phyloP scores from a whole-genome alignment of 2,329 filamentous ascomycete genomes.

The Exophiala sp. region DNA sequence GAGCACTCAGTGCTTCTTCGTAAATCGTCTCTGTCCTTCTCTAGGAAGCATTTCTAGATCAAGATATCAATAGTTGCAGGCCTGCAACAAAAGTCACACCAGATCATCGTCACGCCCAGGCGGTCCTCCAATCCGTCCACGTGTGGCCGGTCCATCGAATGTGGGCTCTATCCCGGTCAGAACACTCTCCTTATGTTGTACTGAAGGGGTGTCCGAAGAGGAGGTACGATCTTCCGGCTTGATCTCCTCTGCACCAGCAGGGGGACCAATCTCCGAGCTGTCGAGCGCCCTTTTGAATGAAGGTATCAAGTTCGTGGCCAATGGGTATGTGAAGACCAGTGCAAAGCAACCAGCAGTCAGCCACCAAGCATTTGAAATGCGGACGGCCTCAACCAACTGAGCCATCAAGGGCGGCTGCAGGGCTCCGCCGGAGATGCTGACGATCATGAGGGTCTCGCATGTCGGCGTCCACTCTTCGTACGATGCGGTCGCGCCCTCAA shows the following conservation, averaged over 20 bases:
- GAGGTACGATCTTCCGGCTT: not conserved
- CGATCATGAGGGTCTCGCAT: conserved; percentile 24
- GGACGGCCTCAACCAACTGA: conserved; percentile 21
- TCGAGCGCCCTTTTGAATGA: conserved; percentile 21
- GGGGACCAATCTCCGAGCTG: conserved; percentile 11
- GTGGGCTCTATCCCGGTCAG: not conserved
- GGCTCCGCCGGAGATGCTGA: conserved; percentile 27
- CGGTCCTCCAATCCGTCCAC: not conserved
- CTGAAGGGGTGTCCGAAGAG: too few species aligned
- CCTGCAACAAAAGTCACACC: not conserved
- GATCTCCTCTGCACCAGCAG: conserved; percentile 6
- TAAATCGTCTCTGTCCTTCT: too few species aligned
- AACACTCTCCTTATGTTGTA: not conserved
- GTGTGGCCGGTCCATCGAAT: not conserved
- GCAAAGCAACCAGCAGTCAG: conserved; percentile 21
- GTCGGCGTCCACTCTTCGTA: conserved; percentile 25
- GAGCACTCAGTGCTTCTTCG: too few species aligned
- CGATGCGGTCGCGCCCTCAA: conserved; percentile 40
- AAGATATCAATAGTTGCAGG: not conserved
- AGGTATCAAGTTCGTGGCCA: conserved; percentile 22
- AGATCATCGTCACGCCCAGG: not conserved
- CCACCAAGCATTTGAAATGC: conserved; percentile 22
- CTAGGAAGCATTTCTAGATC: too few species aligned
- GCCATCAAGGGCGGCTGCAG: conserved; percentile 25
- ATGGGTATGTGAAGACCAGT: conserved; percentile 23